phyloP scores from a whole-genome alignment of 2,329 filamentous ascomycete genomes.

The Aspergillus pseudonomiae region DNA sequence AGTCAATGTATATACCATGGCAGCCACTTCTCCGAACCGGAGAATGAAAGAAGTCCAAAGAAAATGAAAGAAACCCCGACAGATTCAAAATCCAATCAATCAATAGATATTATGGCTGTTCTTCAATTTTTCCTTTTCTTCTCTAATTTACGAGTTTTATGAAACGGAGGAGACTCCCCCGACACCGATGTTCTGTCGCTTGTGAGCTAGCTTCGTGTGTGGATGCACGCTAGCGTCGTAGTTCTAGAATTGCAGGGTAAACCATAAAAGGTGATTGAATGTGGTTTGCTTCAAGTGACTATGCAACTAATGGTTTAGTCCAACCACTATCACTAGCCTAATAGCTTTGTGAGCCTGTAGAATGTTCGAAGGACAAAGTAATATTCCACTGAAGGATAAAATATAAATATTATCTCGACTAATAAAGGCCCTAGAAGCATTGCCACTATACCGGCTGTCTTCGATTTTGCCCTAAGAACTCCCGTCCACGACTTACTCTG shows the following conservation, averaged over 20 bases:
- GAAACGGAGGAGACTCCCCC: background rate
- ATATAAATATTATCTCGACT: too few species aligned
- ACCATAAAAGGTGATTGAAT: background rate
- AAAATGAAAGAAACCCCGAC: too few species aligned
- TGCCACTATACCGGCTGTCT: background rate
- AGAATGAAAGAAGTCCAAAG: too few species aligned
- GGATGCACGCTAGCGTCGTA: background rate
- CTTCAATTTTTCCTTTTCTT: background rate
- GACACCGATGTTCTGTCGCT: background rate
- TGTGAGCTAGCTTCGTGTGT: background rate
- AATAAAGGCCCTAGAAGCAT: background rate
- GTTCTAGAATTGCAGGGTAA: background rate
- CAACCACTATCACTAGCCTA: background rate
- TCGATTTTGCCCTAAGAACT: background rate
- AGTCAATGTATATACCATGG: too few species aligned
- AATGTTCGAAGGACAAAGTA: too few species aligned
- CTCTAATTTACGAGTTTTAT: background rate
- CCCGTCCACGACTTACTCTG: too few species aligned
- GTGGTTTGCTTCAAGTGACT: background rate
- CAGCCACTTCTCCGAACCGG: too few species aligned
- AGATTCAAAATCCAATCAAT: too few species aligned
- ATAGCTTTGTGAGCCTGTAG: background rate
- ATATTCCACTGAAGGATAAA: too few species aligned
- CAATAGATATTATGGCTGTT: too few species aligned
- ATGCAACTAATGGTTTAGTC: background rate